These are phyloP conservation scores for Dipodascopsis tothii DNA, from an alignment of 805 yeast genomes.

Conservation along the genomic window DNA sequence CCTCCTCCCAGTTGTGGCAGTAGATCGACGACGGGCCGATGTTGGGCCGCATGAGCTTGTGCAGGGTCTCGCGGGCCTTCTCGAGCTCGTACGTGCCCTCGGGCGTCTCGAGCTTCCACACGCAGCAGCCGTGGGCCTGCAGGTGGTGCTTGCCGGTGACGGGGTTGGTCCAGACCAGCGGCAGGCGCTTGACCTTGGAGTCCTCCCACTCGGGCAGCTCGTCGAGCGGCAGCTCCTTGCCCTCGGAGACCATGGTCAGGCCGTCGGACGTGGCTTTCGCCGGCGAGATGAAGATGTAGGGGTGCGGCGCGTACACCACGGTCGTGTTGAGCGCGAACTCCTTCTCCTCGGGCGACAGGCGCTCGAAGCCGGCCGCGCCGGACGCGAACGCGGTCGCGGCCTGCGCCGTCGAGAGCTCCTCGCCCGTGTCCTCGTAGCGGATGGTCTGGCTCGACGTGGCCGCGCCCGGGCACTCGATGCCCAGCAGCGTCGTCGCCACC, in stretches of 20 bases:
- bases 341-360: constrained; percentile 61
- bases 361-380: constrained; percentile 70
- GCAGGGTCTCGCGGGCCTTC: constrained; percentile 66
- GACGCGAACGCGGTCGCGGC: constrained; percentile 88
- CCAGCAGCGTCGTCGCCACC: constrained; percentile 73
- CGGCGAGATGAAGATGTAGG: constrained; percentile 74
- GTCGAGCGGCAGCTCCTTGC: constrained; percentile 58
- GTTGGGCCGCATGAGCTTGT: constrained; percentile 77
- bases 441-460: constrained; percentile 45
- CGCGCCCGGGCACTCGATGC: constrained; percentile 63
- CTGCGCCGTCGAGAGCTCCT: constrained; percentile 57
- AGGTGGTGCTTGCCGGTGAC: constrained; percentile 74
- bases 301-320: constrained; percentile 87
- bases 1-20: constrained; percentile 75
- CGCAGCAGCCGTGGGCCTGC: constrained; percentile 85
- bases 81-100: constrained; percentile 58
- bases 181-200: constrained; percentile 64
- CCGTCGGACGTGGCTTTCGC: constrained; percentile 83
- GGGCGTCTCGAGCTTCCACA: constrained; percentile 50
- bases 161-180: constrained; percentile 89
- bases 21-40: constrained; percentile 66
- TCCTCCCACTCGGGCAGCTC: constrained; percentile 80
- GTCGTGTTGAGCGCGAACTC: constrained; percentile 67
- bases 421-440: constrained; percentile 59
- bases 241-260: constrained; percentile 74